phyloP scores from a whole-genome alignment of 2,329 filamentous ascomycete species.

The Didymella sp. region DNA sequence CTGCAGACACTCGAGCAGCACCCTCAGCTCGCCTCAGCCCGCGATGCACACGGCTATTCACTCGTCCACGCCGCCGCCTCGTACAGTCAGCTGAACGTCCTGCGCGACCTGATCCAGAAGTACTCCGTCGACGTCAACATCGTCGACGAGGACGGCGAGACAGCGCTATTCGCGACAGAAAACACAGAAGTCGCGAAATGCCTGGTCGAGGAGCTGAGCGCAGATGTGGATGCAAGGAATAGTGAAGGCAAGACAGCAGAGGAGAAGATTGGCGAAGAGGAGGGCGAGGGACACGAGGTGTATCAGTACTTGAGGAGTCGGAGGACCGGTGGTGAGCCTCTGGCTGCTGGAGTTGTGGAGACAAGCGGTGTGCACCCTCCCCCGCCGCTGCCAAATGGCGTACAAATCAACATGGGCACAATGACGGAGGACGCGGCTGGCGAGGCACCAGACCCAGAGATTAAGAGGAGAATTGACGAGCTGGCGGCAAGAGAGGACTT shows the following conservation, averaged over 20 bases:
- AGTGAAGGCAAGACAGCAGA: slow-evolving; percentile 78
- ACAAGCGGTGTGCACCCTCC: slow-evolving; percentile 50
- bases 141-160: slow-evolving; percentile 89
- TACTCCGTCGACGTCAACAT: slow-evolving; percentile 82
- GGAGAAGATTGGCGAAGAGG: slow-evolving; percentile 77
- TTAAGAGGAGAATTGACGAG: slow-evolving; percentile 86
- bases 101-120: slow-evolving; percentile 76
- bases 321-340: slow-evolving; percentile 37
- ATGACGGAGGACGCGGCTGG: slow-evolving; percentile 65
- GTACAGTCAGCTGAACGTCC: slow-evolving; percentile 84
- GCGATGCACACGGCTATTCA: slow-evolving; percentile 94
- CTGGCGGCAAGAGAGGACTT: slow-evolving; percentile 85
- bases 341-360: slow-evolving; percentile 29
- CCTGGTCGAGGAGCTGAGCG: slow-evolving; percentile 81
- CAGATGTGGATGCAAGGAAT: slow-evolving; percentile 71
- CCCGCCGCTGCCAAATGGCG: slow-evolving; percentile 74
- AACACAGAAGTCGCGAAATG: slow-evolving; percentile 77
- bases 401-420: slow-evolving; percentile 79
- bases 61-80: slow-evolving; percentile 91
- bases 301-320: slow-evolving; percentile 68
- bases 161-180: slow-evolving; percentile 92
- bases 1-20: slow-evolving; percentile 76
- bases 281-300: slow-evolving; percentile 79
- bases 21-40: slow-evolving; percentile 76
- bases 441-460: slow-evolving; percentile 77